These are phyloP conservation scores for Fagopyrum esculentum DNA, from an alignment of 148 eudicot species.

Conservation along the genomic window DNA sequence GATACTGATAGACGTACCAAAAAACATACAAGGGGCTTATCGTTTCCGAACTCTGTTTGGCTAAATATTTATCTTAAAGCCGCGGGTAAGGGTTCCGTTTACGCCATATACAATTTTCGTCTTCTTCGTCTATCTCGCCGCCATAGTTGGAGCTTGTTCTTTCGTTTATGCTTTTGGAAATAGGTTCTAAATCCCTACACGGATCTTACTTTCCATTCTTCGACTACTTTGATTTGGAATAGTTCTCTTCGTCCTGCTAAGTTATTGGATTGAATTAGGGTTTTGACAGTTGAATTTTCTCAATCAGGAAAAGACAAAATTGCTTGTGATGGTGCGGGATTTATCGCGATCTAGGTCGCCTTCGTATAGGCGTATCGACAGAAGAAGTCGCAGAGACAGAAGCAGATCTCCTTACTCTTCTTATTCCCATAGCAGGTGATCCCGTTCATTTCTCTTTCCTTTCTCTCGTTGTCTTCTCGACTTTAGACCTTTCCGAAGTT, in stretches of 20 bases:
- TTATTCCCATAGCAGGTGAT: slow-evolving; percentile 62
- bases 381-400: slow-evolving; percentile 65
- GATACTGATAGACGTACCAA: no score
- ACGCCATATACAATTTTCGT: no score
- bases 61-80: no score
- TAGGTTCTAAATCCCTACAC: background rate
- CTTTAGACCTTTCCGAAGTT: no score
- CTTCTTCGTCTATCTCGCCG: slow-evolving; percentile 1
- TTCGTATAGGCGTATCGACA: slow-evolving; percentile 37
- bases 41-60: no score
- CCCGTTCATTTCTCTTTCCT: slow-evolving; percentile 29
- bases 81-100: no score
- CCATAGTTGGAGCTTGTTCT: slow-evolving; percentile 5
- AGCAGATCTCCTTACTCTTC: slow-evolving; percentile 69
- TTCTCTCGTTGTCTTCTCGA: slow-evolving; percentile 17
- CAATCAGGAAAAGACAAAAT: background rate
- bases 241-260: background rate
- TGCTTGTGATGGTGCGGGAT: slow-evolving; percentile 44
- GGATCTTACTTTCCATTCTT: background rate
- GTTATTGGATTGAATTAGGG: background rate
- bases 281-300: background rate
- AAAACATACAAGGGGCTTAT: no score
- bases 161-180: background rate
- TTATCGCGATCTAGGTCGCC: slow-evolving; percentile 76
- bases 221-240: background rate